Percentiles rank a stretch among this genome's conserved stretches.
Evolutionary conservation across 23 red algal species (phyloP).

Genomic region (Gracilaria vermiculophylla): DNA sequence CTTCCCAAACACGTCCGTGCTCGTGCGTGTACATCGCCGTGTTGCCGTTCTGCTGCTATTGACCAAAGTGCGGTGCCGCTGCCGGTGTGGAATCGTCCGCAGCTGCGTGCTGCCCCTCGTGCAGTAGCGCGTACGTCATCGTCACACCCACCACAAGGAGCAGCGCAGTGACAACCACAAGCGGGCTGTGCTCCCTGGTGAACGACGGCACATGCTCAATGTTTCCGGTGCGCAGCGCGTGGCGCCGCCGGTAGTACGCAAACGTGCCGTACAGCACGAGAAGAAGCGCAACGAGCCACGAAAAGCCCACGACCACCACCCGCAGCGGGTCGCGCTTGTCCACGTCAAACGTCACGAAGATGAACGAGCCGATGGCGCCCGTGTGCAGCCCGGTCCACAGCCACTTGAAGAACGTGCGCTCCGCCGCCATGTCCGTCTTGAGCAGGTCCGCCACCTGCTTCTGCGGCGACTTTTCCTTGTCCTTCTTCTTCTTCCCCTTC

Average conservation of each 20-base stretch:
- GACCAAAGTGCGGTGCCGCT: background rate
- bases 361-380: conserved; percentile 85
- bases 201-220: conserved; percentile 25
- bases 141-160: conserved; percentile 39
- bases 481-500: conserved; percentile 54
- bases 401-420: conserved; percentile 99
- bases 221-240: conserved; percentile 59
- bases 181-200: conserved; percentile 41
- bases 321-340: conserved; percentile 27
- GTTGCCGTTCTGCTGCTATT: too few species aligned
- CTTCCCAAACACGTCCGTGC: too few species aligned
- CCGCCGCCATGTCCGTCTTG: conserved; percentile 93
- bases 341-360: conserved; percentile 76
- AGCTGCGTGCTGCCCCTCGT: background rate
- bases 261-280: conserved; percentile 77
- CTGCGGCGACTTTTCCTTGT: conserved; percentile 51
- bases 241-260: conserved; percentile 73
- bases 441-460: conserved; percentile 73
- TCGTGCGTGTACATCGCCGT: too few species aligned
- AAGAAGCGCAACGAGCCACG: conserved; percentile 79
- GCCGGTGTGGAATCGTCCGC: background rate
- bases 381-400: conserved; percentile 92
- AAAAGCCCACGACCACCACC: conserved; percentile 66
- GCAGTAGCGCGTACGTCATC: conserved; percentile 27
- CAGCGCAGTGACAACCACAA: conserved; percentile 31